These are phyloP conservation scores for Lactarius quietus DNA, from an alignment of 768 basidiomycete species.

Conservation along the genomic window DNA sequence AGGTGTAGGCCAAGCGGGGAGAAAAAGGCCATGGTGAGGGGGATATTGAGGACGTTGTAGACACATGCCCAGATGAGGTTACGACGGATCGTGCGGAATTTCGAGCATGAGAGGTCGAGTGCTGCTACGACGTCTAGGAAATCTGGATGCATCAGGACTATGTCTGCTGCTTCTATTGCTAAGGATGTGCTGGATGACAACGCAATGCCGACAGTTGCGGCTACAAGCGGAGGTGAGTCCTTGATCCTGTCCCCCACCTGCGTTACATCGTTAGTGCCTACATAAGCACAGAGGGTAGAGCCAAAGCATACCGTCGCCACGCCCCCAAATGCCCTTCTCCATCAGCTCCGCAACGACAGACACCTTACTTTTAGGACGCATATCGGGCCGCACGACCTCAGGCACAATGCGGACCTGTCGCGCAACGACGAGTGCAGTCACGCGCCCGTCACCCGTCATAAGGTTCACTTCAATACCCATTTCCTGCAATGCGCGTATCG, in stretches of 20 bases:
- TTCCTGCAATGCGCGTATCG: constrained; percentile 70
- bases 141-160: constrained; percentile 96
- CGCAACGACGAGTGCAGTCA: constrained; percentile 85
- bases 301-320: constrained; percentile 83
- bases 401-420: constrained; percentile 82
- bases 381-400: constrained; percentile 83
- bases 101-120: too few relatives aligned
- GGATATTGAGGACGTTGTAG: constrained; percentile 91
- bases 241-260: constrained; percentile 99
- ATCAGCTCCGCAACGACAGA: too few relatives aligned
- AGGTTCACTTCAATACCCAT: constrained; percentile 94
- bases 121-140: constrained; percentile 96
- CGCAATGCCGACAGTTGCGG: constrained; percentile 94
- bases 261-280: not conserved
- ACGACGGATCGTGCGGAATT: too few relatives aligned
- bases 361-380: constrained; percentile 98
- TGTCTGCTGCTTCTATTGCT: constrained; percentile 96
- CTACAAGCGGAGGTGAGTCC: constrained; percentile 95
- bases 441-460: constrained; percentile 90
- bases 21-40: constrained; percentile 96
- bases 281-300: constrained; percentile 1
- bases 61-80: constrained; percentile 96
- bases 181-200: constrained; percentile 95
- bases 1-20: constrained; percentile 89
- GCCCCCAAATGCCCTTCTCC: constrained; percentile 63